Conservation (phyloP, 345 rosid species). For the Viola odorata region DNA sequence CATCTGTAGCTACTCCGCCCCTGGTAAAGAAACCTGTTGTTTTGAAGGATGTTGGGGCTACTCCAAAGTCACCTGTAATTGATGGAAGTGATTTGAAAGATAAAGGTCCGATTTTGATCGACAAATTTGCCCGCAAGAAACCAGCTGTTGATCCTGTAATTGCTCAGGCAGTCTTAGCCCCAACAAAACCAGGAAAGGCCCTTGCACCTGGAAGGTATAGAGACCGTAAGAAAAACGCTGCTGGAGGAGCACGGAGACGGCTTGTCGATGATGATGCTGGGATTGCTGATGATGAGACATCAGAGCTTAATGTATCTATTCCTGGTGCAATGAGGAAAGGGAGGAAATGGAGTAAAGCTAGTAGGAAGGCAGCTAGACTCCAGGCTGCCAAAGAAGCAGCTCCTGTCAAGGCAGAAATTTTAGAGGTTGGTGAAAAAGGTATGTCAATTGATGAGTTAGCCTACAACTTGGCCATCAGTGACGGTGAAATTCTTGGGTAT, state of each 20-base stretch:
- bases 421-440: slow-evolving; percentile 86
- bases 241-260: slow-evolving; percentile 59
- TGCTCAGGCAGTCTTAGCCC: slow-evolving; percentile 69
- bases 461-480: slow-evolving; percentile 62
- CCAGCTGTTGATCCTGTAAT: slow-evolving; percentile 58
- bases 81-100: slow-evolving; percentile 42
- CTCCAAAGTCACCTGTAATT: slow-evolving; percentile 32
- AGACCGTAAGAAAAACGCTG: slow-evolving; percentile 56
- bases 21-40: slow-evolving; percentile 52
- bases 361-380: slow-evolving; percentile 83
- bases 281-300: slow-evolving; percentile 69
- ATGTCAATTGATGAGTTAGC: slow-evolving; percentile 91
- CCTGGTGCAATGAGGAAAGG: slow-evolving; percentile 75
- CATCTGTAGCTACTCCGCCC: slow-evolving; percentile 57
- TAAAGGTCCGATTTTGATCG: slow-evolving; percentile 81
- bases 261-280: slow-evolving; percentile 38
- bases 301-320: slow-evolving; percentile 50
- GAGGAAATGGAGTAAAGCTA: slow-evolving; percentile 98
- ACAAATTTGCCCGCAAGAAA: slow-evolving; percentile 85
- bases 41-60: slow-evolving; percentile 77
- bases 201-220: slow-evolving; percentile 64
- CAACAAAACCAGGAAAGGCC: slow-evolving; percentile 67
- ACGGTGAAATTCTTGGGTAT: slow-evolving; percentile 88
- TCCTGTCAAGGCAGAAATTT: slow-evolving; percentile 90
- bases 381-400: slow-evolving; percentile 95